Evolutionary conservation across 192 early-diverging fungal species (phyloP), one percentile per base, ranked within the genome.

Genomic region (Umbelopsis isabellina): DNA sequence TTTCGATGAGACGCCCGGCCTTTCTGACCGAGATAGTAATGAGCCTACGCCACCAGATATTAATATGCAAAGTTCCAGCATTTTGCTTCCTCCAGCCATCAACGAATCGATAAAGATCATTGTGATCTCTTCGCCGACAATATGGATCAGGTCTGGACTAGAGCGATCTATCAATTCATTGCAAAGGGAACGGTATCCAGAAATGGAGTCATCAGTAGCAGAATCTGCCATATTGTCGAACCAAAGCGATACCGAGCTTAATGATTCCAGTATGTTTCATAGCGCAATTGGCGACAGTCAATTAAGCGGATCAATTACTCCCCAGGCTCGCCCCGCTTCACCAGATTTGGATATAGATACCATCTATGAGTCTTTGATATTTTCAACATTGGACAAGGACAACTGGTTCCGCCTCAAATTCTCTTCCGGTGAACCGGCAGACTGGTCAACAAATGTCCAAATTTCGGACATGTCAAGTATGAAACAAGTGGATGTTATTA

Each of bases 1-100:
- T 71, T 72, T 71, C 21, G 89, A 90, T 68, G 87, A 89, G 46
- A 87, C 87, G 11, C 86, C 84, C 11, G 85, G 80, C 20, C 80
- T 85, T 15, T 61, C 55, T 18, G 55, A 61, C 30, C 27, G 55
- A 18, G 33, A 35, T 16, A 71, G 23, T 37, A 75, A 71, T 27
- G 80, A 83, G 27, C 66, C 78, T 18, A 30, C 73, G 22, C 72
- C 55, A 37, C 72, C 45, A 2, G 30, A 30, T 7, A 37, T 41
- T 5, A 44, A n/a, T 8, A 55, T 72, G 45, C 71, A 67, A 33
- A 70, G 70, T 3, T 78, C 76, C 4, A 81, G 75, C 22, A 73
- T 83, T 15, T 58, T 78, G 27, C 49, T 83, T 25, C 79, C 82
- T 8, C 71, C 74, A 23, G 52, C 66, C 25, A 33, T 52, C 12